phyloP scores from a whole-genome alignment of 2,329 filamentous ascomycete species.

The Huntiella abstrusa region DNA sequence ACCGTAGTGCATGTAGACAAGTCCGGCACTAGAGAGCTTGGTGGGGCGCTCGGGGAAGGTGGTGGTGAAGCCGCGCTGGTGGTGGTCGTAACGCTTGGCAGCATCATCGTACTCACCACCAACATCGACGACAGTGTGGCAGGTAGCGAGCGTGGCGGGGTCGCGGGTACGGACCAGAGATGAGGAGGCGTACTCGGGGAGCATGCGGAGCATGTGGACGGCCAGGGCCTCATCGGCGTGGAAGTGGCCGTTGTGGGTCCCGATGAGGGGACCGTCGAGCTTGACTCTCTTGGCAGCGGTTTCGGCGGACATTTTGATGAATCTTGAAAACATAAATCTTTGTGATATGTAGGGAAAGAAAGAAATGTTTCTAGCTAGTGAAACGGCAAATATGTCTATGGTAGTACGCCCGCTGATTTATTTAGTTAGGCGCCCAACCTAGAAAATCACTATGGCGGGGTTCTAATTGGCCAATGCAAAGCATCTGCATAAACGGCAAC shows the following conservation, averaged over 20 bases:
- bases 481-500: too few relatives aligned
- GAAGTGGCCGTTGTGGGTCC: constrained; percentile 96
- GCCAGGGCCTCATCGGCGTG: constrained; percentile 96
- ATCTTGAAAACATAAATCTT: constrained; percentile 21
- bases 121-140: constrained; percentile 96
- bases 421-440: too few relatives aligned
- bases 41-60: constrained; percentile 71
- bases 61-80: constrained; percentile 77
- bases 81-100: constrained; percentile 77
- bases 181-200: constrained; percentile 60
- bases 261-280: constrained; percentile 44
- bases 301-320: constrained; percentile 38
- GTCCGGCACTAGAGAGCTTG: constrained; percentile 81
- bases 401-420: too few relatives aligned
- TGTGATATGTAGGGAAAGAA: neutral
- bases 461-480: neutral
- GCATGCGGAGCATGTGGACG: constrained; percentile 81
- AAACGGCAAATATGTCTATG: neutral
- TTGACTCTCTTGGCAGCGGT: constrained; percentile 68
- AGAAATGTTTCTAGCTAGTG: neutral
- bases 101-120: constrained; percentile 75
- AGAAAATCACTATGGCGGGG: too few relatives aligned
- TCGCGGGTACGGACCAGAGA: constrained; percentile 75
- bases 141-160: constrained; percentile 53
- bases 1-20: constrained; percentile 94